Evolutionary conservation across 2,329 filamentous ascomycete genomes (phyloP).

Genomic region (Saccharata proteae): DNA sequence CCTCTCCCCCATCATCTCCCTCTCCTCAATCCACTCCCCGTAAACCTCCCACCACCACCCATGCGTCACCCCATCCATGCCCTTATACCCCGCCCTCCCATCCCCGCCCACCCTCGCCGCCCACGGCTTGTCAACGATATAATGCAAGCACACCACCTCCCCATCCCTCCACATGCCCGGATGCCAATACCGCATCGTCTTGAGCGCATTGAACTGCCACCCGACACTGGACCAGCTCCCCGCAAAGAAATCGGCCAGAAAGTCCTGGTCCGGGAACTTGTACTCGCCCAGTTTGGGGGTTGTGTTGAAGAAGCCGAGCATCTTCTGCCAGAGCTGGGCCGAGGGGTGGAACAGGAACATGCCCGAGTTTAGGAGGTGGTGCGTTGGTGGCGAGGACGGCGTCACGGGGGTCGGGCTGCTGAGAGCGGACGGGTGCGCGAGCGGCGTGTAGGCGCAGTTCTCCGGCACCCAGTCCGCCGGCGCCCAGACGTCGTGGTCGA

Average conservation of each 20-base stretch:
- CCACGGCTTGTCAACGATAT: slow-evolving; percentile 47
- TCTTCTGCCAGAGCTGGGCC: slow-evolving; percentile 24
- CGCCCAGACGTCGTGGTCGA: slow-evolving; percentile 39
- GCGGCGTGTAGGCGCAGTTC: slow-evolving; percentile 38
- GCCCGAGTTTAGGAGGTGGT: slow-evolving; percentile 39
- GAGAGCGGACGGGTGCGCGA: slow-evolving; percentile 25
- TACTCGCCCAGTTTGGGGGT: slow-evolving; percentile 29
- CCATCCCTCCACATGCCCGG: slow-evolving; percentile 38
- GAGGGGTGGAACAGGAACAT: slow-evolving; percentile 40
- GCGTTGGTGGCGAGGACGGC: slow-evolving; percentile 22
- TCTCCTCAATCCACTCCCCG: slow-evolving; percentile 26
- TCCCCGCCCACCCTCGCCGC: slow-evolving; percentile 29
- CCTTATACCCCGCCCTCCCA: slow-evolving; percentile 36
- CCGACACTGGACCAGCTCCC: slow-evolving; percentile 31
- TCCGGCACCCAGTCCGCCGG: slow-evolving; percentile 34
- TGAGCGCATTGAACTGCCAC: slow-evolving; percentile 43
- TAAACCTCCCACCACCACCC: slow-evolving; percentile 41
- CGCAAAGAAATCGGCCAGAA: slow-evolving; percentile 37
- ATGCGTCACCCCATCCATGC: slow-evolving; percentile 40
- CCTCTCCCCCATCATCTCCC: slow-evolving; percentile 12
- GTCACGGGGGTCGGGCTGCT: slow-evolving; percentile 23
- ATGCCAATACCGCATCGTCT: slow-evolving; percentile 44
- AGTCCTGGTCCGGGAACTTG: slow-evolving; percentile 43
- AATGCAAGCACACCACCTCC: slow-evolving; percentile 37
- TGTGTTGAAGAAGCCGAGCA: slow-evolving; percentile 29